Evolutionary conservation across 495 filamentous ascomycete species (phyloP).

Genomic region (Coniosporium apollinis): DNA sequence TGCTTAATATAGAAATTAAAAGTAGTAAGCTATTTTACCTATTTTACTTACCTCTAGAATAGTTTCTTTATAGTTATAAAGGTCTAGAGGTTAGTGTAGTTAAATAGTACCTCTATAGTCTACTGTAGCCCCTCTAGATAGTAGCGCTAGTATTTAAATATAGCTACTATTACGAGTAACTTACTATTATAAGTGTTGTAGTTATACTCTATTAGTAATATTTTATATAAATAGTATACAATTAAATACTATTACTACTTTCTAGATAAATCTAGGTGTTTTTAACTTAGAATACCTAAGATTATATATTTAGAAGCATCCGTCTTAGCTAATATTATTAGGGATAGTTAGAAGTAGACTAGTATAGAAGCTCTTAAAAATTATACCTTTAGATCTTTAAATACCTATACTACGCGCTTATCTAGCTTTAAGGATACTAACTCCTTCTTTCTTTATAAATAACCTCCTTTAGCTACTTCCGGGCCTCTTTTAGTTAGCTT

Average conservation of each 20-base stretch:
- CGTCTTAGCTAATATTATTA: neutral
- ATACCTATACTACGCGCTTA: no score
- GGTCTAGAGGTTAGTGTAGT: no score
- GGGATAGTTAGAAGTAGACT: neutral
- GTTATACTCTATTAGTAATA: neutral
- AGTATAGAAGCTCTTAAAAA: neutral
- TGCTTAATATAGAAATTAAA: slow-evolving; percentile 22
- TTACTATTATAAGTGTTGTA: neutral
- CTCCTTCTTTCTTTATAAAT: no score
- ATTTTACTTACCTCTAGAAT: slow-evolving; percentile 2
- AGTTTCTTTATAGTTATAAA: neutral
- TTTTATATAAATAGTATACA: neutral
- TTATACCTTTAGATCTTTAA: no score
- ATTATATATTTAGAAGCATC: neutral
- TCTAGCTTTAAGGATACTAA: no score
- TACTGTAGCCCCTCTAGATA: neutral
- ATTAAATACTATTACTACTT: neutral
- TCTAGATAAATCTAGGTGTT: neutral
- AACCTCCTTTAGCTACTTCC: no score
- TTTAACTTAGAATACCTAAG: neutral
- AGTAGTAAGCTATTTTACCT: slow-evolving; percentile 10
- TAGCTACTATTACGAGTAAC: neutral
- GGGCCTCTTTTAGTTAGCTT: no score
- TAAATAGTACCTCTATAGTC: no score
- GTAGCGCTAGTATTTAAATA: neutral